Base-by-base conservation (phyloP, 179 eudicot genomes). In the Beta macrorhiza region DNA sequence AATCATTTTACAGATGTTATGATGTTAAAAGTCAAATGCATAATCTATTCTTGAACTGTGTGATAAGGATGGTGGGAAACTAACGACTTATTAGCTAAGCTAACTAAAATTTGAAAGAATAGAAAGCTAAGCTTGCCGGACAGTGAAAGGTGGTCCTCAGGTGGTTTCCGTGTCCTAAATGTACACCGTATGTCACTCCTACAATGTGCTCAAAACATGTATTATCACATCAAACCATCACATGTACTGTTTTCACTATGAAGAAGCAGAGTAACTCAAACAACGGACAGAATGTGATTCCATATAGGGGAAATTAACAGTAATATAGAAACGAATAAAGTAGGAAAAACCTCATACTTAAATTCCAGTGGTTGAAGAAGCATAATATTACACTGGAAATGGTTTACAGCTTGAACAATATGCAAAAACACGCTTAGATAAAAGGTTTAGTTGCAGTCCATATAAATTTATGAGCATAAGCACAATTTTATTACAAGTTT, bases 1-100 rank as follows among this genome's bases (percentile, higher is more conserved):
- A 10, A 51, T 51, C 52, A 70, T 82, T 78, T 83, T 83, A 81
- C 76, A 81, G 81, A 75, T 59, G 67, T 79, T 82, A 86, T 79
- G 80, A 83, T 79, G 73, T 76, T 79, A 72, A 51, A 47, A 25
- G 45, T 7, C 25, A 5, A 15, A 74, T 80, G 19, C 53, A 25
- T 44, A 37, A 69, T 44, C 20, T 47, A 52, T 1, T 29, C 13
- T 45, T 37, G 7, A 19, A 19, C n/a, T 13, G 45, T 56, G 45
- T 14, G 15, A 51, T 61, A 53, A 80, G 12, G 7, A 61, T 20
- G 71, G 42, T 11, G 58, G 42, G 61, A 22, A 13, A 10, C 45
- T 15, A 67, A 58, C 10, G 13, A 2, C 5, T 74, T 15, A 20
- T 9, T 42, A 20, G 19, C 17, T 59, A n/a, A 59, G 19, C 62